phyloP scores from a whole-genome alignment of 1,284 basidiomycete genomes.

The Pisolithus thermaeus region DNA sequence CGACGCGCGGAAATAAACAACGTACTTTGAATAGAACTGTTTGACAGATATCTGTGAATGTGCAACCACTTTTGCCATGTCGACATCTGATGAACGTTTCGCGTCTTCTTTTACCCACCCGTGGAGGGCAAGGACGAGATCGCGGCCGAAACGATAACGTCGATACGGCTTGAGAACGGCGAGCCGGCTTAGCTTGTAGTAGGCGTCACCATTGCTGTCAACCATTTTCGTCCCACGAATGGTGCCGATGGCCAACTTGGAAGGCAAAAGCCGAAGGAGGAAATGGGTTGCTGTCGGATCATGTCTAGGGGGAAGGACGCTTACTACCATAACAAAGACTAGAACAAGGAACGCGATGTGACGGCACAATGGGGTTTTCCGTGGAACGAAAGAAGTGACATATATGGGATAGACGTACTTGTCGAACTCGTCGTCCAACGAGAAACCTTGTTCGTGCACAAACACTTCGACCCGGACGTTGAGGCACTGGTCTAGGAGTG shows the following conservation, averaged over 20 bases:
- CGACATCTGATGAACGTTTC: slow-evolving; percentile 22
- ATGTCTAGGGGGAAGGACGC: slow-evolving; percentile 33
- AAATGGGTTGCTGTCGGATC: slow-evolving; percentile 64
- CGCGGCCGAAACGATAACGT: slow-evolving; percentile 53
- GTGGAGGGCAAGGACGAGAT: slow-evolving; percentile 57
- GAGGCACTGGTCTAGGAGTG: slow-evolving; percentile 51
- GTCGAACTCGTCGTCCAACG: slow-evolving; percentile 67
- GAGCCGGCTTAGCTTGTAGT: slow-evolving; percentile 67
- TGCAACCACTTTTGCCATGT: slow-evolving; percentile 37
- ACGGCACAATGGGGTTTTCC: slow-evolving; percentile 2
- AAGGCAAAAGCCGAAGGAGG: slow-evolving; percentile 58
- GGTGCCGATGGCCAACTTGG: slow-evolving; percentile 59
- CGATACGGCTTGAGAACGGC: slow-evolving; percentile 64
- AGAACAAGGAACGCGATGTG: slow-evolving; percentile 1
- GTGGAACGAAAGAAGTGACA: slow-evolving; percentile 1
- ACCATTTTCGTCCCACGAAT: slow-evolving; percentile 30
- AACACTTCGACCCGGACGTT: slow-evolving; percentile 65
- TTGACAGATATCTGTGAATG: slow-evolving; percentile 70
- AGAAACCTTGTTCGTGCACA: slow-evolving; percentile 44
- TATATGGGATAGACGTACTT: slow-evolving; percentile 39
- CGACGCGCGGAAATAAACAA: slow-evolving; percentile 12
- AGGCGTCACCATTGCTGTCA: slow-evolving; percentile 18
- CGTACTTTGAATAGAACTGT: slow-evolving; percentile 71
- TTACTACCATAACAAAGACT: neutral
- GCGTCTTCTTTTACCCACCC: slow-evolving; percentile 47